Base-by-base conservation (phyloP, 768 basidiomycete genomes). In the Hypholoma fasciculare region DNA sequence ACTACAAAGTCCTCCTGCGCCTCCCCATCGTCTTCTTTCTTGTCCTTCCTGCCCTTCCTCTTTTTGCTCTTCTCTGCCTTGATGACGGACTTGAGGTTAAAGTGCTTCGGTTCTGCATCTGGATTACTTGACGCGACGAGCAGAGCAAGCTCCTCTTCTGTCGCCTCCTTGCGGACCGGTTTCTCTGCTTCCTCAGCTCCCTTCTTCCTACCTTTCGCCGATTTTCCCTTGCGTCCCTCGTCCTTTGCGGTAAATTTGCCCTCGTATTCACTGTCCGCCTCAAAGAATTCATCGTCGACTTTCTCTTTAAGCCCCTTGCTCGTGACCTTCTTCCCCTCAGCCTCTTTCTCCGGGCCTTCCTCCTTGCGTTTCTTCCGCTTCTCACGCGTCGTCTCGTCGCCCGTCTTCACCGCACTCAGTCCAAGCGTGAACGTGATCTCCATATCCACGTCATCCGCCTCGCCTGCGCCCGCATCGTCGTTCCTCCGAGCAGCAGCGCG, bases 401-500 rank as follows among this genome's bases (percentile, higher is more conserved):
- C 77, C 17, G 70, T 76, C 63, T 78, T 81, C 61, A 72, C 69
- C 50, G 78, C 83, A 57, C 79, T 86, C 40, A 98, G 75, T 4
- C 88, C 96, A 2, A 96, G 93, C 16, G 84, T 87, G 71, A 99
- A 98, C 0, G 96, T 98, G 66, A 99, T 90, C 74, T 98, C 89
- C 91, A 99, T 91, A 57, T 95, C 93, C 9, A 87, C 81, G 63
- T 88, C 86, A 43, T 72, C 78, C 40, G 72, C 75, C 17, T 69
- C 75, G 40, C 27, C 47, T 12, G 1, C 55, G 5, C 19, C 49
- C 14, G 71, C 77, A 2, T 72, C 74, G 23, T 76, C 75, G 40
- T 82, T 11, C 84, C 85, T 2, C 82, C 80, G 20, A 96, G 83
- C 9, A 98, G 76, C 23, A 96, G 72, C 2, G 81, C 79, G n/a